Percentiles rank a stretch among this genome's conserved stretches.
These are phyloP conservation scores for Bonia amplexicaulis DNA, from an alignment of 176 grass and related monocot genomes.

Conservation along the genomic window DNA sequence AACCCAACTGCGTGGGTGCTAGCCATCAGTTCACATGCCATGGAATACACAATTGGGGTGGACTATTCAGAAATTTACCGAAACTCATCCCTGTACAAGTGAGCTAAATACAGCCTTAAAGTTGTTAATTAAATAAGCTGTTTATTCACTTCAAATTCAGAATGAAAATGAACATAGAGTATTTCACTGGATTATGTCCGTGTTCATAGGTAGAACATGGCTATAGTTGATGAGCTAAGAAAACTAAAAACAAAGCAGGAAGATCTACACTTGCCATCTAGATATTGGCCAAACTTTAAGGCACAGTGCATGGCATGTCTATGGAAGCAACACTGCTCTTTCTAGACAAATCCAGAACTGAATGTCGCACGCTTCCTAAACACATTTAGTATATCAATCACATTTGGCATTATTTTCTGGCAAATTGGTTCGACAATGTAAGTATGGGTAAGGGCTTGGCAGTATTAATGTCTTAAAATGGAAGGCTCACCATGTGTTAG, in stretches of 20 bases:
- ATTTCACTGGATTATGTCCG: background rate
- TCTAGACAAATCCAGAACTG: conserved; percentile 49
- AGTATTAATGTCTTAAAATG: too few species aligned
- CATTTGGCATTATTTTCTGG: conserved; percentile 51
- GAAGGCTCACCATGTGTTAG: background rate
- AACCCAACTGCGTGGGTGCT: conserved; percentile 36
- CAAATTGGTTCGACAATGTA: conserved; percentile 47
- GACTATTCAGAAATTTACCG: conserved; percentile 24
- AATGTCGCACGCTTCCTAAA: too few species aligned
- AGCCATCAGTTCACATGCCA: conserved; percentile 27
- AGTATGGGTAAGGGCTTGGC: background rate
- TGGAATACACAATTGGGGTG: conserved; percentile 22
- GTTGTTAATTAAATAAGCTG: background rate
- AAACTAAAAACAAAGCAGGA: background rate
- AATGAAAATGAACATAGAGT: background rate
- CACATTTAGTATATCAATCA: too few species aligned
- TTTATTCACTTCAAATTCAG: background rate
- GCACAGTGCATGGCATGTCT: conserved; percentile 43
- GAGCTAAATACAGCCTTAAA: background rate
- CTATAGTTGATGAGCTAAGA: conserved; percentile 35
- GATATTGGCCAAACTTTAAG: conserved; percentile 37
- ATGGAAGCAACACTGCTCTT: conserved; percentile 49
- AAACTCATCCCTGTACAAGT: conserved; percentile 15
- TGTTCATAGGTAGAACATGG: conserved; percentile 38
- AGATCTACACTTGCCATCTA: conserved; percentile 38